These are phyloP conservation scores for Herpetospermum pedunculosum DNA, from an alignment of 306 rosid genomes.

Conservation along the genomic window DNA sequence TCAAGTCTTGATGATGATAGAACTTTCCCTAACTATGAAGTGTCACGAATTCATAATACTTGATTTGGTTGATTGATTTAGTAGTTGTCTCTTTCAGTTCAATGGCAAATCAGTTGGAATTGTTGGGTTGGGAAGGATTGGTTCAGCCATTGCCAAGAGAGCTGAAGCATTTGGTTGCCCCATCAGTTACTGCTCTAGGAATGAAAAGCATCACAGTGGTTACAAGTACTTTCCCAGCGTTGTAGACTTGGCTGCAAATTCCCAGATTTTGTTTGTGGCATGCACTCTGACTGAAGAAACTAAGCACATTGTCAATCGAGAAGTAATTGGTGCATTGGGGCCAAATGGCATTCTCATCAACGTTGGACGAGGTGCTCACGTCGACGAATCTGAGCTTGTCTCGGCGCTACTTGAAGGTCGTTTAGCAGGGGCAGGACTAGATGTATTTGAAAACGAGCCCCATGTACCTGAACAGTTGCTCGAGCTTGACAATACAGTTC, in stretches of 20 bases:
- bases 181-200: slow-evolving; percentile 40
- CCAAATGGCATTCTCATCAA: slow-evolving; percentile 55
- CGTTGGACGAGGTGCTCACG: slow-evolving; percentile 43
- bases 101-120: slow-evolving; percentile 56
- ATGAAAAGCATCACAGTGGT: slow-evolving; percentile 29
- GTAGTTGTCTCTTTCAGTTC: slow-evolving; percentile 36
- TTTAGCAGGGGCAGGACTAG: slow-evolving; percentile 62
- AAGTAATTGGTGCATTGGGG: slow-evolving; percentile 52
- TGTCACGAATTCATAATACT: not conserved
- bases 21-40: not conserved
- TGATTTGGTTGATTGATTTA: slow-evolving; percentile 2
- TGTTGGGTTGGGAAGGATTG: slow-evolving; percentile 69
- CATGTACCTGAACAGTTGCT: slow-evolving; percentile 36
- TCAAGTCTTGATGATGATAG: not conserved
- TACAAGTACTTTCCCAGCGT: slow-evolving; percentile 38
- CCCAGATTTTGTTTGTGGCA: slow-evolving; percentile 39
- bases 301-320: slow-evolving; percentile 40
- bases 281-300: slow-evolving; percentile 49
- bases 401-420: slow-evolving; percentile 44
- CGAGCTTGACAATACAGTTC: slow-evolving; percentile 45
- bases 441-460: slow-evolving; percentile 65
- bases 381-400: slow-evolving; percentile 44
- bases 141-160: slow-evolving; percentile 58
- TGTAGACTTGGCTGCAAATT: slow-evolving; percentile 38
- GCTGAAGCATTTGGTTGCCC: slow-evolving; percentile 47